Evolutionary conservation across 2,329 filamentous ascomycete genomes (phyloP).

Genomic region (Botryotinia globosa): DNA sequence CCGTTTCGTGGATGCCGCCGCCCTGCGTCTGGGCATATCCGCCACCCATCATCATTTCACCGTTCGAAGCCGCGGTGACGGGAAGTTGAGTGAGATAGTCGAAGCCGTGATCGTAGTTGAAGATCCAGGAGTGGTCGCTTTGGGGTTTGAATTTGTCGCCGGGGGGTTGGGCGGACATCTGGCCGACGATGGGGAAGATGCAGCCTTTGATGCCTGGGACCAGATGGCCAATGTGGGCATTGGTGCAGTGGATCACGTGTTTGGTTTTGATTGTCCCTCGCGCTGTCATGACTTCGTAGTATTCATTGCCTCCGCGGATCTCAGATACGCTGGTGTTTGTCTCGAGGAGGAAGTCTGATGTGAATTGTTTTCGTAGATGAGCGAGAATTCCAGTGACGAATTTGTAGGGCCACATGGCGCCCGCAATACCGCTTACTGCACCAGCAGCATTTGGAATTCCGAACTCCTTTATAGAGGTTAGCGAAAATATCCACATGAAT

Average conservation of each 20-base stretch:
- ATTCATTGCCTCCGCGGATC: constrained; percentile 24
- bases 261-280: constrained; percentile 53
- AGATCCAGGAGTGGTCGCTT: constrained; percentile 15
- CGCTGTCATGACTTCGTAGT: constrained; percentile 50
- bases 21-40: background rate
- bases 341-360: constrained; percentile 53
- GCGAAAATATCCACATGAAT: background rate
- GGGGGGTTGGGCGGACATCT: constrained; percentile 5
- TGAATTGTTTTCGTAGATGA: constrained; percentile 42
- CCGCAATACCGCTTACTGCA: constrained; percentile 2
- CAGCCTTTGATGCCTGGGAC: constrained; percentile 48
- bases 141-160: constrained; percentile 13
- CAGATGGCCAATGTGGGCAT: constrained; percentile 63
- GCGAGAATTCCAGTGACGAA: constrained; percentile 53
- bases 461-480: background rate
- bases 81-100: constrained; percentile 17
- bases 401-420: constrained; percentile 57
- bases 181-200: constrained; percentile 57
- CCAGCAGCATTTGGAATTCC: constrained; percentile 8
- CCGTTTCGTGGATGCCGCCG: background rate
- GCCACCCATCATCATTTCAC: constrained; percentile 16
- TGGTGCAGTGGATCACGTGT: constrained; percentile 63
- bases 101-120: constrained; percentile 11
- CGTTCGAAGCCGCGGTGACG: background rate
- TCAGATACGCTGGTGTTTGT: constrained; percentile 42